phyloP scores from a whole-genome alignment of 202 grass and related monocot genomes.

The Musa balbisiana region DNA sequence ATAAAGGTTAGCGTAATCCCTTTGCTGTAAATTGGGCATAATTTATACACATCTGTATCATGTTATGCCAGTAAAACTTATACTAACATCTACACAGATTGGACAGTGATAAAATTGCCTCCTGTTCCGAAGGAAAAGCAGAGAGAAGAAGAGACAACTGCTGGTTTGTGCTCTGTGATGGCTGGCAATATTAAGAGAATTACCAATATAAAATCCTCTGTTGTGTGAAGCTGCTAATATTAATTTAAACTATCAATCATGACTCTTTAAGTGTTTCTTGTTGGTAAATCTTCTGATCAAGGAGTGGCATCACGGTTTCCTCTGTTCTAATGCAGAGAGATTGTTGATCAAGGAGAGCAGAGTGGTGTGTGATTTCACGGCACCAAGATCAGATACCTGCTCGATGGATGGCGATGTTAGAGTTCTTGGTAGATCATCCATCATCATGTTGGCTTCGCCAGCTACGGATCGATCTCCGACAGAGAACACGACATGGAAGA shows the following conservation, averaged over 20 bases:
- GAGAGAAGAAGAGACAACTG: neutral
- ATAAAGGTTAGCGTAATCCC: neutral
- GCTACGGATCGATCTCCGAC: neutral
- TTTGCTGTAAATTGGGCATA: too few relatives aligned
- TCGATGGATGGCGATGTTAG: conserved; percentile 47
- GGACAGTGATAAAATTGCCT: neutral
- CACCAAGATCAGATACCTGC: conserved; percentile 31
- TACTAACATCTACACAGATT: neutral
- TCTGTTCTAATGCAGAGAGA: neutral
- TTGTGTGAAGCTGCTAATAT: too few relatives aligned
- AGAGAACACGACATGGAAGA: conserved; percentile 20
- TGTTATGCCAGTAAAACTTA: too few relatives aligned
- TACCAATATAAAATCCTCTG: too few relatives aligned
- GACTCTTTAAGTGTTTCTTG: too few relatives aligned
- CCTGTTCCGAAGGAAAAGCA: neutral
- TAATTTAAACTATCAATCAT: too few relatives aligned
- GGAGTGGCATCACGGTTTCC: too few relatives aligned
- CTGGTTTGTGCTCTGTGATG: neutral
- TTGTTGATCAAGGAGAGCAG: neutral
- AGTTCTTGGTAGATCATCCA: conserved; percentile 33
- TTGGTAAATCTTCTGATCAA: too few relatives aligned
- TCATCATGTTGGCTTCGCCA: conserved; percentile 34
- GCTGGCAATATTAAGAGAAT: too few relatives aligned
- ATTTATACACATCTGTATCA: too few relatives aligned
- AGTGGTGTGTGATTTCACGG: conserved; percentile 41